These are phyloP conservation scores for Gymnopilus dilepis DNA, from an alignment of 768 basidiomycete genomes.

Conservation along the genomic window DNA sequence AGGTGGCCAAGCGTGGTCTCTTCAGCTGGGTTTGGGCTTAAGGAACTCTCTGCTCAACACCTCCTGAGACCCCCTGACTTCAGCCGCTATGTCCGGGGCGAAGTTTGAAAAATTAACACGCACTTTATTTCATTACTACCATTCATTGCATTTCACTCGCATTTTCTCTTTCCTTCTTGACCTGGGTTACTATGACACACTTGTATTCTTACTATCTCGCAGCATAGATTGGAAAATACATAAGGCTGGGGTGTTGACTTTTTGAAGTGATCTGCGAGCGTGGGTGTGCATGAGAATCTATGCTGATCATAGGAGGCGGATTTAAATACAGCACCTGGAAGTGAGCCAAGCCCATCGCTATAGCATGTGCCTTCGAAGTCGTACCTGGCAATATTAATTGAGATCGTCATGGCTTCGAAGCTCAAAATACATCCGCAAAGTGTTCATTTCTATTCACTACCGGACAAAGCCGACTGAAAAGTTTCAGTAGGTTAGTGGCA, in stretches of 20 bases:
- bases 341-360: neutral
- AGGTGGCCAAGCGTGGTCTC: slow-evolving; percentile 30
- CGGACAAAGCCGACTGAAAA: no score
- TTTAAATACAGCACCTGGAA: no score
- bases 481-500: no score
- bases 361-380: no score
- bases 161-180: neutral
- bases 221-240: slow-evolving; percentile 20
- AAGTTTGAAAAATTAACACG: slow-evolving; percentile 12
- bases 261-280: neutral
- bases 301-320: no score
- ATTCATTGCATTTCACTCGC: neutral
- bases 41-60: neutral
- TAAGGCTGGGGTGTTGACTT: slow-evolving; percentile 15
- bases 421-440: no score
- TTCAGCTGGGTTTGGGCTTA: slow-evolving; percentile 38
- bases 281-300: neutral
- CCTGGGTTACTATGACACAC: slow-evolving; percentile 19
- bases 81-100: neutral
- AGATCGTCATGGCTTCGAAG: no score
- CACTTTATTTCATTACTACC: neutral
- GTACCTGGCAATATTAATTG: no score
- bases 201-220: slow-evolving; percentile 21
- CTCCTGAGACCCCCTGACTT: neutral
- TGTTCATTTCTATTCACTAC: no score